Base-by-base conservation (phyloP, 140 eudicot genomes). In the Oenanthe javanica region DNA sequence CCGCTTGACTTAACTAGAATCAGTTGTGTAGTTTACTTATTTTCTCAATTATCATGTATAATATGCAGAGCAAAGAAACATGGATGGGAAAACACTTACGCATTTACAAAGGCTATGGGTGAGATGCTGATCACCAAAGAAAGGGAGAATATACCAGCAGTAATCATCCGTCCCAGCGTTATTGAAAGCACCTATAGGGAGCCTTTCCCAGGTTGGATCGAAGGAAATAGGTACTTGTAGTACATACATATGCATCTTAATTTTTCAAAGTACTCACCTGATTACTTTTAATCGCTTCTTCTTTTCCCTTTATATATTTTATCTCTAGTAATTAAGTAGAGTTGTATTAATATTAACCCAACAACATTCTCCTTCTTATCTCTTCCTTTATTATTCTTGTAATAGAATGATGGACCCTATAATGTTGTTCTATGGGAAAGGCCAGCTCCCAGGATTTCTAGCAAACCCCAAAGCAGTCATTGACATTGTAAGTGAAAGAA, bases 161-260 rank as follows among this genome's bases (percentile, higher is more conserved):
- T 83, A 25, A 79, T 83, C 66, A 16, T 83, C 54, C 86, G 86
- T 55, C 86, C 86, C 3, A 83, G 80, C 9, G 80, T 83, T 40
- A 47, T 83, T 46, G 64, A 36, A 67, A 83, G 86, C 38, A 21
- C 86, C 25, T 83, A 71, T 31, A 83, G 51, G 55, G 86, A 83
- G 57, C 86, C 83, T 42, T 83, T 79, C 50, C 86, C 86, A 6
- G 86, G 86, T 19, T 83, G 86, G 86, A 61, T 83, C 11, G 86
- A 83, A 83, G 86, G 86, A 36, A 59, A 69, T 45, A 83, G 83
- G 86, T 83, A 79, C 45, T 11, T 66, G 9, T 23, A 27, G 9
- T 23, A 27, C 42, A 4, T 27, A 63, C 36, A 13, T 63, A 63
- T 8, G 1, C 23, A 63, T 25, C 15, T 40, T 54, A 7, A 31